Conservation (phyloP, 805 yeast species). For the Metschnikowia bowlesiae region DNA sequence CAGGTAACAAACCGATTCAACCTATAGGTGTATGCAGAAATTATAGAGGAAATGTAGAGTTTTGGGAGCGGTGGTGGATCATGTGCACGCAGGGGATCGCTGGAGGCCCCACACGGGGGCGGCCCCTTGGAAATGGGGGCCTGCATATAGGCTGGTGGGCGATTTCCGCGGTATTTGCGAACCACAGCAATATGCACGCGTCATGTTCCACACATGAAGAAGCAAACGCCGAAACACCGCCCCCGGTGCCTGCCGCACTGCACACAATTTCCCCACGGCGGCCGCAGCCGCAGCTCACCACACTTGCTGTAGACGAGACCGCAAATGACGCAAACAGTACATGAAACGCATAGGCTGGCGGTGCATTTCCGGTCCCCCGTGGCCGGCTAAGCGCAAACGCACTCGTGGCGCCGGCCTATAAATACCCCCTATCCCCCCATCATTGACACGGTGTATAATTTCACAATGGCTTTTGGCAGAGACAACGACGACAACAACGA, state of each 20-base stretch:
- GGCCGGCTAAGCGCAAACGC: background rate
- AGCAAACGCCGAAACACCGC: background rate
- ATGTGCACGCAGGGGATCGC: no score
- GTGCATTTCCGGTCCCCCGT: background rate
- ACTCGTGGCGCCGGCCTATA: background rate
- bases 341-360: background rate
- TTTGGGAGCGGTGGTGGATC: no score
- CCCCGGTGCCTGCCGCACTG: background rate
- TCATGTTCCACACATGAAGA: background rate
- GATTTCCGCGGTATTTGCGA: background rate
- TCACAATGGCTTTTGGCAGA: conserved; percentile 8
- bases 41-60: no score
- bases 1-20: no score
- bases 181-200: background rate
- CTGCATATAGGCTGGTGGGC: no score
- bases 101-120: no score
- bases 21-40: no score
- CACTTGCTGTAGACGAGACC: background rate
- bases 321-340: background rate
- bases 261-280: background rate
- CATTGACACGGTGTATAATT: no score
- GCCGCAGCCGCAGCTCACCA: background rate
- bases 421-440: background rate
- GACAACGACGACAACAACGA: conserved; percentile 10
- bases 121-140: no score